Conservation (phyloP, 176 grass and related monocot genomes). For the Ensete ventricosum region DNA sequence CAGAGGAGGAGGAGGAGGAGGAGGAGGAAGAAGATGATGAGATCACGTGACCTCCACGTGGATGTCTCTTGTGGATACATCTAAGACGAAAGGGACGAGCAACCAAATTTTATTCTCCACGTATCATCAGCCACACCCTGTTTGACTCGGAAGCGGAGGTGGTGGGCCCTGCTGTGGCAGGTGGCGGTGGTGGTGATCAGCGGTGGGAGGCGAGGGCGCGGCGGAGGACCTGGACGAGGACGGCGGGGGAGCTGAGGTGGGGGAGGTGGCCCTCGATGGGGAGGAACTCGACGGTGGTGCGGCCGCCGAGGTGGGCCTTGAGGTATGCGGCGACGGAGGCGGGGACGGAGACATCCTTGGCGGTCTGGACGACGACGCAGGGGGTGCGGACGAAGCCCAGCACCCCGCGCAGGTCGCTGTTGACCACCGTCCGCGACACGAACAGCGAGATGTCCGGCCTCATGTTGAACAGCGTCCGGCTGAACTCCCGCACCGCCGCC, state of each 20-base stretch:
- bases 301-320: slow-evolving; percentile 57
- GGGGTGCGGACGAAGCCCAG: slow-evolving; percentile 59
- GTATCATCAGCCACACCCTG: slow-evolving; percentile 15
- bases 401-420: slow-evolving; percentile 67
- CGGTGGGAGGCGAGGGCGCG: slow-evolving; percentile 48
- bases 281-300: slow-evolving; percentile 57
- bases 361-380: slow-evolving; percentile 76
- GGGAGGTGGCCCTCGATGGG: slow-evolving; percentile 86
- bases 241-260: slow-evolving; percentile 76
- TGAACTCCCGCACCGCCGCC: slow-evolving; percentile 84
- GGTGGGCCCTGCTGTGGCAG: background rate
- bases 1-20: no score
- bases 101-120: slow-evolving; percentile 28
- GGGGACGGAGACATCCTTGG: slow-evolving; percentile 86
- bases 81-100: background rate
- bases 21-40: background rate
- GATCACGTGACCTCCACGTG: slow-evolving; percentile 24
- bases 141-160: background rate
- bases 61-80: background rate
- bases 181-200: background rate
- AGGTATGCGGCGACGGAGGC: slow-evolving; percentile 69
- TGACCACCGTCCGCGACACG: slow-evolving; percentile 81
- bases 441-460: slow-evolving; percentile 87
- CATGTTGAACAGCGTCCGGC: slow-evolving; percentile 99
- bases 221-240: slow-evolving; percentile 70